A percentile compares a stretch with the other conserved stretches of the same genome.
Evolutionary conservation across 2,329 filamentous ascomycete genomes (phyloP).

Genomic region (Fusarium abutilonis): DNA sequence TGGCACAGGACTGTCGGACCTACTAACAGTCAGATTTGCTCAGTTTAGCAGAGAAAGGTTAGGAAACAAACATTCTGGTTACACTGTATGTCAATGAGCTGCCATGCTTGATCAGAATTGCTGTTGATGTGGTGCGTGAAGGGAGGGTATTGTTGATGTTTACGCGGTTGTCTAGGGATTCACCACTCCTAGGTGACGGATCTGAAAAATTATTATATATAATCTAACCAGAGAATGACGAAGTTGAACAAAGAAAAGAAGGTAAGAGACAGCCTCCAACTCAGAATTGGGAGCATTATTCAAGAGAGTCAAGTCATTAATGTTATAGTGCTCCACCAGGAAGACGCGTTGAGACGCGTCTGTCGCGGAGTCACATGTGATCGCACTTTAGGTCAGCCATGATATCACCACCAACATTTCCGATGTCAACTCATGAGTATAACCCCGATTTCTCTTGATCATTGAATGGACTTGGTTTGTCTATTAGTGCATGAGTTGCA

Average conservation of each 20-base stretch:
- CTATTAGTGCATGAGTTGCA: not conserved
- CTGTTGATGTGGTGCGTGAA: not conserved
- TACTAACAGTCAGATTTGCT: constrained; percentile 27
- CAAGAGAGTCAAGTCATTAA: constrained; percentile 2
- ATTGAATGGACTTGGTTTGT: too few species aligned
- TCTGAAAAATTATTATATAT: not conserved
- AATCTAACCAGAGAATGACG: not conserved
- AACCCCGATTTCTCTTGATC: too few species aligned
- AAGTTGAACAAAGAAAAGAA: not conserved
- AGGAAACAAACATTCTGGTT: constrained; percentile 3
- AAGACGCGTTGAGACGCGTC: constrained; percentile 34
- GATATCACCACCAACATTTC: constrained; percentile 23
- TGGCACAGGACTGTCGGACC: constrained; percentile 47
- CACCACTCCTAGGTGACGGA: not conserved
- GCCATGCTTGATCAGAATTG: constrained; percentile 14
- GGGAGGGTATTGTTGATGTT: not conserved
- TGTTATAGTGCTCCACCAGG: constrained; percentile 20
- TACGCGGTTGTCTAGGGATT: rapidly evolving
- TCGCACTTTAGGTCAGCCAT: constrained; percentile 12
- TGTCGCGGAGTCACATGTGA: constrained; percentile 34
- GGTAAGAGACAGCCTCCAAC: not conserved
- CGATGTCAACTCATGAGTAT: too few species aligned
- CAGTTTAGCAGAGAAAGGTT: rapidly evolving
- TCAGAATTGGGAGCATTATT: not conserved
- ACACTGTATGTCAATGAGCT: not conserved